Conservation (phyloP, 2,329 filamentous ascomycete genomes). For the Rutstroemia sp. region DNA sequence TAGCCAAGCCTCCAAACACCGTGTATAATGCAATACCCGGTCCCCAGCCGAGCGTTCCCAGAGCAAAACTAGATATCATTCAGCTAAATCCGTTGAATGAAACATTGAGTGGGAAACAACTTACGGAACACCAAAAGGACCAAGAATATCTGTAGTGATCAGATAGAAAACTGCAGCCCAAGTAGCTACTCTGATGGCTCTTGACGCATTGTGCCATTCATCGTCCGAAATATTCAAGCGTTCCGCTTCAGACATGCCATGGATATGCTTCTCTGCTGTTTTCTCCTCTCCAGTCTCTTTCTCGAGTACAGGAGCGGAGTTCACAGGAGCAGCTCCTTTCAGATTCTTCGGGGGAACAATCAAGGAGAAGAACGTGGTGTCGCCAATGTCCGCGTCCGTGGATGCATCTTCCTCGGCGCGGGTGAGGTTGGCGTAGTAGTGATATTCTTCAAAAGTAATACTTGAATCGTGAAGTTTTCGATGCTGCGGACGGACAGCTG, state of each 20-base stretch:
- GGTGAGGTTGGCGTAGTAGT: conserved; percentile 29
- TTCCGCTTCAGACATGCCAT: not conserved
- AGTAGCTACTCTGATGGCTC: conserved; percentile 38
- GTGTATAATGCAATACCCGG: conserved; percentile 17
- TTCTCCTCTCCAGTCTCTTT: conserved; percentile 1
- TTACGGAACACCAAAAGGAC: conserved; percentile 12
- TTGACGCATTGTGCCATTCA: conserved; percentile 39
- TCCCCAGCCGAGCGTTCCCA: conserved; percentile 8
- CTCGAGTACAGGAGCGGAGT: not conserved
- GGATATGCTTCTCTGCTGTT: not conserved
- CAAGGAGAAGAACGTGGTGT: conserved; percentile 7
- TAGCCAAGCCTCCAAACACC: conserved; percentile 10
- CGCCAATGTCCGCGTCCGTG: conserved; percentile 1
- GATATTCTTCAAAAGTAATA: conserved; percentile 31
- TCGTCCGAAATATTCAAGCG: conserved; percentile 24
- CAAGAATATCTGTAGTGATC: conserved; percentile 15
- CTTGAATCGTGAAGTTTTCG: conserved; percentile 23
- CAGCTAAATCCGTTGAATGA: too few species aligned
- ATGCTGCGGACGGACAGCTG: not conserved
- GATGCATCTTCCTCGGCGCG: conserved; percentile 14
- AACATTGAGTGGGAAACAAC: not conserved
- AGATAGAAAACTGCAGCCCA: conserved; percentile 36
- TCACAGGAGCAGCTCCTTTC: conserved; percentile 1
- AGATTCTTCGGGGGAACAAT: conserved; percentile 10
- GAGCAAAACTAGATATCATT: conserved; percentile 3